These are phyloP conservation scores for Grigorovia yakushimaensis DNA, from an alignment of 805 yeast species.

Conservation along the genomic window DNA sequence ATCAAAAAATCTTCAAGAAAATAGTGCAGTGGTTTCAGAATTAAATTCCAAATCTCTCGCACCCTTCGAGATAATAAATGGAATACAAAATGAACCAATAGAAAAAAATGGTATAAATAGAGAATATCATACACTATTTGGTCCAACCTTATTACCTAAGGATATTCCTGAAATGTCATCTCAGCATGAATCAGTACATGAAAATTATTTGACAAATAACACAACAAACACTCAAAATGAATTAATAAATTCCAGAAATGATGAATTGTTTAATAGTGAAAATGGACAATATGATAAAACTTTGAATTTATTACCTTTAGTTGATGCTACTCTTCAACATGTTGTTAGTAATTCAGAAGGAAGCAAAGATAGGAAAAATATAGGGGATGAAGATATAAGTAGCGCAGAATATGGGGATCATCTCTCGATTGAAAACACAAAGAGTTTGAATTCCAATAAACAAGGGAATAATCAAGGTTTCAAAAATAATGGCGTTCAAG, in stretches of 20 bases:
- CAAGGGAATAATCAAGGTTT: not conserved
- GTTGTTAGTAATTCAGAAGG: not conserved
- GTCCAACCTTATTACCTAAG: not conserved
- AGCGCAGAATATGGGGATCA: too few relatives aligned
- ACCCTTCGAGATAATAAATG: not conserved
- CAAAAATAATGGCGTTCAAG: not conserved
- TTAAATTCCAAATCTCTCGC: not conserved
- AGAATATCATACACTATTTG: not conserved
- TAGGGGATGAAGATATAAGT: not conserved
- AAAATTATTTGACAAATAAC: not conserved
- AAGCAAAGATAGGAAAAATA: not conserved
- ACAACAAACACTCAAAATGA: not conserved
- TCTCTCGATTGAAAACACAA: not conserved
- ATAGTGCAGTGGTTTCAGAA: not conserved
- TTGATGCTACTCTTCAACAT: not conserved
- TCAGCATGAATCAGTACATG: not conserved
- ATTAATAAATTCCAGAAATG: not conserved
- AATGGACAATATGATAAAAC: not conserved
- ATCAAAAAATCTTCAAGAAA: too few relatives aligned
- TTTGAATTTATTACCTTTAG: not conserved
- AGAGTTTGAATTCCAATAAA: not conserved
- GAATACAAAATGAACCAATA: not conserved
- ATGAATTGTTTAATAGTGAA: not conserved
- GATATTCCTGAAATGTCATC: not conserved
- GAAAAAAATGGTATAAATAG: not conserved